These are phyloP conservation scores for Chaetothyriales sp. DNA, from an alignment of 2,329 filamentous ascomycete genomes.

Conservation along the genomic window DNA sequence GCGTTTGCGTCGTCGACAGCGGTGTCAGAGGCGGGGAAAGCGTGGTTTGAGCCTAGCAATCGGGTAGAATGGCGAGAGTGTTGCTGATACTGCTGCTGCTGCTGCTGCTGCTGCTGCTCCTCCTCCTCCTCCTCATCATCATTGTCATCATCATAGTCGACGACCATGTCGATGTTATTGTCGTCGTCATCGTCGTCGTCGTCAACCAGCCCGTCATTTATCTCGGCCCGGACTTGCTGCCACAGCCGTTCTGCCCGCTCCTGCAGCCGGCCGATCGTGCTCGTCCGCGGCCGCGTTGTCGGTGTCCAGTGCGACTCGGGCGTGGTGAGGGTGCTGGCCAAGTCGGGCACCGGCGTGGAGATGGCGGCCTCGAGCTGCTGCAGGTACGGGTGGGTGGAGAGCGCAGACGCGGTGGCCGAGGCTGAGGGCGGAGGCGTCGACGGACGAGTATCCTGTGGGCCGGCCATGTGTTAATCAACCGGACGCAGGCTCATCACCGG, in stretches of 20 bases:
- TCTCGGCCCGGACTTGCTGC: background rate
- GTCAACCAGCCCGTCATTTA: background rate
- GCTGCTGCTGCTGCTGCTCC: background rate
- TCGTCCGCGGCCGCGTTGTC: background rate
- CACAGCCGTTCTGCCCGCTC: background rate
- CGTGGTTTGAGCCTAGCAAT: background rate
- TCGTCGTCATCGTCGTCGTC: background rate
- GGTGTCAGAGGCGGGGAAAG: background rate
- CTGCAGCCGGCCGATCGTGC: background rate
- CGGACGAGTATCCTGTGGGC: slow-evolving; percentile 19
- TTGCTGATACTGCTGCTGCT: background rate
- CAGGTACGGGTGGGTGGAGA: slow-evolving; percentile 28
- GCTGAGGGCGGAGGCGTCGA: slow-evolving; percentile 9
- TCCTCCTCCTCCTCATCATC: background rate
- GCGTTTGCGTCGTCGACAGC: background rate
- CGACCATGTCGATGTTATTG: background rate
- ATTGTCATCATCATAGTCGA: background rate
- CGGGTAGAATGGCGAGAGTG: background rate
- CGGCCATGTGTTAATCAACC: slow-evolving; percentile 9
- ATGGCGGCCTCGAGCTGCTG: slow-evolving; percentile 32
- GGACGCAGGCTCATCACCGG: background rate
- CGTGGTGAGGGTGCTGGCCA: slow-evolving; percentile 37
- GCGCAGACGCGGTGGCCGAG: slow-evolving; percentile 14
- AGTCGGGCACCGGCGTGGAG: slow-evolving; percentile 37
- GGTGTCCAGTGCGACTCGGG: slow-evolving; percentile 16